A percentile compares a stretch with the other conserved stretches of the same genome.
Evolutionary conservation across 148 eudicot genomes (phyloP).

Genomic region (Limonium bicolor): DNA sequence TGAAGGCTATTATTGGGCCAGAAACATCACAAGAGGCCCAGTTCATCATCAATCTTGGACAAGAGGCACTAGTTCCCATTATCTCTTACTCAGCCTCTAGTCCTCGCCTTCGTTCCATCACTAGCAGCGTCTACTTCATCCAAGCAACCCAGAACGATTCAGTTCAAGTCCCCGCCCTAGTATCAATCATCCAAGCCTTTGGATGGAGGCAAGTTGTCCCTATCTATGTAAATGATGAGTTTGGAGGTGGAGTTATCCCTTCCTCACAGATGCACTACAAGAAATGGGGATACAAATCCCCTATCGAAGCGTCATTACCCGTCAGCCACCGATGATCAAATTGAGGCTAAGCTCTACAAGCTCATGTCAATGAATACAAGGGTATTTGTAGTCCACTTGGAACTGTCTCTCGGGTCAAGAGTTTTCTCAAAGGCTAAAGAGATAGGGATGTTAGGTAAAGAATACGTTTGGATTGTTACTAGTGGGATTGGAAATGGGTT

Average conservation of each 20-base stretch:
- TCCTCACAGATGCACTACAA: constrained; percentile 16
- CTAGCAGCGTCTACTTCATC: constrained; percentile 16
- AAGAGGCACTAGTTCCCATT: constrained; percentile 25
- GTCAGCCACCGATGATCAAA: constrained; percentile 15
- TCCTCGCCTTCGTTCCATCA: constrained; percentile 11
- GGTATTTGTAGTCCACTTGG: constrained; percentile 26
- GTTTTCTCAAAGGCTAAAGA: constrained; percentile 12
- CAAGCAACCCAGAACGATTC: constrained; percentile 15
- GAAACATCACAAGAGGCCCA: constrained; percentile 25
- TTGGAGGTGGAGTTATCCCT: constrained; percentile 20
- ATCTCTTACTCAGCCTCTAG: constrained; percentile 31
- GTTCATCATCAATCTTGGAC: constrained; percentile 22
- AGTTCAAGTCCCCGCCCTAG: constrained; percentile 18
- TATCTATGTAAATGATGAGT: constrained; percentile 16
- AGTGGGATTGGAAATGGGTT: constrained; percentile 15
- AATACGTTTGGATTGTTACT: constrained; percentile 30
- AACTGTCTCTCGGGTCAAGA: constrained; percentile 6
- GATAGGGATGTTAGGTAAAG: constrained; percentile 20
- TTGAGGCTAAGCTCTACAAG: constrained; percentile 12
- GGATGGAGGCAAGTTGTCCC: constrained; percentile 17
- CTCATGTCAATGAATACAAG: constrained; percentile 16
- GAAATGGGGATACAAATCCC: constrained; percentile 13
- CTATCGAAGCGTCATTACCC: constrained; percentile 16
- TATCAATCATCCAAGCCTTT: constrained; percentile 16
- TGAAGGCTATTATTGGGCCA: constrained; percentile 31